Conservation (phyloP, 805 yeast genomes). For the Candida khao-thaluensis region DNA sequence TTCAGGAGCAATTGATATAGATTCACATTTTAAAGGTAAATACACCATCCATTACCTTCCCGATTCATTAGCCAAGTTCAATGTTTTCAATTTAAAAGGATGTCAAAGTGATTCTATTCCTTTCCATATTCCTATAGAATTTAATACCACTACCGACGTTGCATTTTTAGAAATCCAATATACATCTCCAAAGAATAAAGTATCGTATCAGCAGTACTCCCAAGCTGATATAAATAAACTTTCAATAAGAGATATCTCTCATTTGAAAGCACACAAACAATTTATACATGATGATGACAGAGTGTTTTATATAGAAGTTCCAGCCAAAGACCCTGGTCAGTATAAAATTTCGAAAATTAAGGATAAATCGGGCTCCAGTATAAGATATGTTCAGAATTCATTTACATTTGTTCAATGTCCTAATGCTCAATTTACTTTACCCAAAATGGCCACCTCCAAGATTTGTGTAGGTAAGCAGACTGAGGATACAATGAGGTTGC, state of each 20-base stretch:
- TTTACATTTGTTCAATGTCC: constrained; percentile 79
- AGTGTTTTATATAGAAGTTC: constrained; percentile 62
- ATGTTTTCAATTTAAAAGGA: constrained; percentile 62
- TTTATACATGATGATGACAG: constrained; percentile 30
- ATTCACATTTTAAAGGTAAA: constrained; percentile 76
- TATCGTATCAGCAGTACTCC: constrained; percentile 52
- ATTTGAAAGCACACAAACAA: constrained; percentile 20
- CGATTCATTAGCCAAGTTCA: constrained; percentile 81
- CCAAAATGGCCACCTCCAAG: constrained; percentile 34
- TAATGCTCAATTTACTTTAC: constrained; percentile 51
- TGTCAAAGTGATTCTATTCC: constrained; percentile 40
- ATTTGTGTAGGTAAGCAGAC: constrained; percentile 53
- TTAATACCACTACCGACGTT: constrained; percentile 77
- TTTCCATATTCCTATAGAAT: constrained; percentile 60
- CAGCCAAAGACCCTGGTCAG: constrained; percentile 69
- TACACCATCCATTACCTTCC: constrained; percentile 87
- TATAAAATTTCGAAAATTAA: constrained; percentile 67
- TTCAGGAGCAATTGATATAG: constrained; percentile 44
- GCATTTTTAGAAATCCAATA: constrained; percentile 64
- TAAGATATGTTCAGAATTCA: constrained; percentile 60
- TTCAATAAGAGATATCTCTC: constrained; percentile 29
- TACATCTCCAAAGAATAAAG: constrained; percentile 53
- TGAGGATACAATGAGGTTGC: constrained; percentile 41
- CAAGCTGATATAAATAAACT: constrained; percentile 51
- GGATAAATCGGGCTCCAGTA: constrained; percentile 61